Base-by-base conservation (phyloP, 208 protist species). In the Novymonas esmeraldas region DNA sequence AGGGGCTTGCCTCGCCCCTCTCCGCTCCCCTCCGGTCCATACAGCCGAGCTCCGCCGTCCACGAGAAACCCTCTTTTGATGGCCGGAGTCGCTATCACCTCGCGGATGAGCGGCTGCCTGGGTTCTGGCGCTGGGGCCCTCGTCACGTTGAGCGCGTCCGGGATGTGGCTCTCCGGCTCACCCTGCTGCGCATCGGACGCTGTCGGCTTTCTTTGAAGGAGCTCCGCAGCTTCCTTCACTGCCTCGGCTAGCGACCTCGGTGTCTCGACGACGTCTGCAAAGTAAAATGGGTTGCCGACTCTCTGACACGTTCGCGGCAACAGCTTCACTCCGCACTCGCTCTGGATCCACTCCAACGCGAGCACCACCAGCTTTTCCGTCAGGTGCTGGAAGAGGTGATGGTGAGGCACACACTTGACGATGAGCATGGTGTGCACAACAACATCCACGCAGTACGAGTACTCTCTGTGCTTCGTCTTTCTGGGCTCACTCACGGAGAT, bases 1-100 rank as follows among this genome's bases (percentile, higher is more conserved):
- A 61, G 59, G 0, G 58, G n/a, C 22, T 82, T 86, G 11, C 76
- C 75, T 39, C 68, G 59, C 14, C 90, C 82, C 49, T 95, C 87
- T 24, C 26, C 50, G 36, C 72, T 88, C 31, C 90, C 90, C 41
- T 79, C 52, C 5, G 64, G 68, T 1, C 79, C 84, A 62, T 95
- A 95, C 41, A 95, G 61, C 22, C 50, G 33, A 14, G 58, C 59
- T 54, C 31, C n/a, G n/a, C 58, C 28, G 20, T 64, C 16, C n/a
- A 64, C 54, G 13, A 94, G 65, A 63, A 95, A 95, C 0, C 90
- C 90, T 60, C 91, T 93, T 48, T 80, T 76, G 49, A 95, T 84
- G 16, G 79, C 85, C 16, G 50, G 73, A 18, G 69, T 67, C 28
- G 64, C 10, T 24, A 83, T 70, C 54, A 94, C 76, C 51, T 94